These are phyloP conservation scores for Trichoderma afroharzianum DNA, from an alignment of 2,329 filamentous ascomycete species.

Conservation along the genomic window DNA sequence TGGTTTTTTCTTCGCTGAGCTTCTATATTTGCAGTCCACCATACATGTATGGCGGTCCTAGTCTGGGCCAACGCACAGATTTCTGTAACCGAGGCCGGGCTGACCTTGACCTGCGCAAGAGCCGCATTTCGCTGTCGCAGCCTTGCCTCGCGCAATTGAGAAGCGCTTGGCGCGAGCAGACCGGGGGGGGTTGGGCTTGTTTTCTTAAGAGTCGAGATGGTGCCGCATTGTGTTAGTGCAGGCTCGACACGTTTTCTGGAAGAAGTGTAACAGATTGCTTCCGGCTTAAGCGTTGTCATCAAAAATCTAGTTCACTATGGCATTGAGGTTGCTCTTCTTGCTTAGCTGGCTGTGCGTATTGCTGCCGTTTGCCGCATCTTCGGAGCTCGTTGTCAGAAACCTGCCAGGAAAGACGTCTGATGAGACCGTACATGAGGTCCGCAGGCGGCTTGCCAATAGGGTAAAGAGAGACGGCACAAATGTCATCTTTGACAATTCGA, in stretches of 20 bases:
- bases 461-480: constrained; percentile 4
- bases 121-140: constrained; percentile 3
- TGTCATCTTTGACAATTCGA: constrained; percentile 20
- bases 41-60: background rate
- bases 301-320: background rate
- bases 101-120: background rate
- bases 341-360: background rate
- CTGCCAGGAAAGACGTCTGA: constrained; percentile 12
- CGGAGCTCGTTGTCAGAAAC: constrained; percentile 16
- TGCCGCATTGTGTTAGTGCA: background rate
- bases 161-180: background rate
- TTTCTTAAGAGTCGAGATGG: background rate
- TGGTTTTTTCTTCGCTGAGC: background rate
- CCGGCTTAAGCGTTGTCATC: background rate
- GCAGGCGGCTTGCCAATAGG: constrained; percentile 11
- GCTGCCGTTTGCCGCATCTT: background rate
- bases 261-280: background rate
- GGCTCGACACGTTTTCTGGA: background rate
- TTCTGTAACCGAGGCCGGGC: background rate
- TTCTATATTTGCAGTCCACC: background rate
- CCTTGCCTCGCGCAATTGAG: constrained; percentile 1
- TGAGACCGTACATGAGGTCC: constrained; percentile 18
- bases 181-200: background rate
- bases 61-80: background rate
- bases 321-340: background rate